Conservation (phyloP, 768 basidiomycete species). For the Tulasnella sp. region DNA sequence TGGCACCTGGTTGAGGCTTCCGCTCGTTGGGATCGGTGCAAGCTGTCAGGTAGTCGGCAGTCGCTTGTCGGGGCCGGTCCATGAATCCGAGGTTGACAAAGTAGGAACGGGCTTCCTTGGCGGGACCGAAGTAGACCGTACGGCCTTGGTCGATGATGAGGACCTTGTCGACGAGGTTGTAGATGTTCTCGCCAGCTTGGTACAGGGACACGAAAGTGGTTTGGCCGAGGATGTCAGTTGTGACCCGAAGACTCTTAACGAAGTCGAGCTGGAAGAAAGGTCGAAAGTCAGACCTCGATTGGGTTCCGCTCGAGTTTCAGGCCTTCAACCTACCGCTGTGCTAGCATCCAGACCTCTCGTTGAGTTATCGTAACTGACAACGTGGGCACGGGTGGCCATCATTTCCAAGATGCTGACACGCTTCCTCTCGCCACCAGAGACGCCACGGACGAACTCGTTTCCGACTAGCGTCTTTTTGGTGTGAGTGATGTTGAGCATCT, state of each 20-base stretch:
- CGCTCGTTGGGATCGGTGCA: slow-evolving; percentile 78
- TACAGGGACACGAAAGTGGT: slow-evolving; percentile 47
- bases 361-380: slow-evolving; percentile 29
- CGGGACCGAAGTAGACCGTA: slow-evolving; percentile 48
- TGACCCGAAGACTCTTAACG: slow-evolving; percentile 42
- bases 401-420: slow-evolving; percentile 82
- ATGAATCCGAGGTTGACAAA: slow-evolving; percentile 48
- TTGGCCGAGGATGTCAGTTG: slow-evolving; percentile 42
- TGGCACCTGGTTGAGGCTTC: slow-evolving; percentile 62
- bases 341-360: slow-evolving; percentile 36
- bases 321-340: slow-evolving; percentile 31
- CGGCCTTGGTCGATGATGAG: slow-evolving; percentile 47
- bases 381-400: slow-evolving; percentile 55
- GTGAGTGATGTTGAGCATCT: slow-evolving; percentile 72
- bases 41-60: slow-evolving; percentile 47
- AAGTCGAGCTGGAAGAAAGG: slow-evolving; percentile 43
- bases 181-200: slow-evolving; percentile 34
- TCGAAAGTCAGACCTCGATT: slow-evolving; percentile 28
- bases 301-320: not conserved
- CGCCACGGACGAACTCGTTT: slow-evolving; percentile 64
- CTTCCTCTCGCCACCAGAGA: slow-evolving; percentile 74
- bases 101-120: slow-evolving; percentile 41
- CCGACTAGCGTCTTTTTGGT: slow-evolving; percentile 70
- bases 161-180: slow-evolving; percentile 33
- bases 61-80: slow-evolving; percentile 45